Conservation (phyloP, 2,329 filamentous ascomycete genomes). For the Purpureocillium lavendulum region DNA sequence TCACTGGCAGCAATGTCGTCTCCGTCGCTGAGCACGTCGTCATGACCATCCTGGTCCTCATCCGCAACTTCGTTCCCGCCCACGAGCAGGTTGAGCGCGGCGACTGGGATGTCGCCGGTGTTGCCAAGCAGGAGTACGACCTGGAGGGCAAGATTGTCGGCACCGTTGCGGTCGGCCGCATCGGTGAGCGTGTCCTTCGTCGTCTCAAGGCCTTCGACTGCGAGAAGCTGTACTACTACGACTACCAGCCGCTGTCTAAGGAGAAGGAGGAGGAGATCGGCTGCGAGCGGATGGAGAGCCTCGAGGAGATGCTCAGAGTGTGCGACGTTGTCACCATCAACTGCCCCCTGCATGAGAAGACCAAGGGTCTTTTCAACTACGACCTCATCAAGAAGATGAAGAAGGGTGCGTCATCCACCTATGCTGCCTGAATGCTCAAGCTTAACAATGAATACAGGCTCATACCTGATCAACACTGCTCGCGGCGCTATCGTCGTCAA, state of each 20-base stretch:
- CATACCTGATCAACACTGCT: conserved; percentile 97
- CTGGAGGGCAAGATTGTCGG: conserved; percentile 96
- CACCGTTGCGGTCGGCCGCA: conserved; percentile 94
- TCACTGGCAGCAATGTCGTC: conserved; percentile 96
- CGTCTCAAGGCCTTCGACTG: conserved; percentile 96
- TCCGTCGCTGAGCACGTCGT: conserved; percentile 98
- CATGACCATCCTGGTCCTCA: conserved; percentile 94
- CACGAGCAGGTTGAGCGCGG: conserved; percentile 87
- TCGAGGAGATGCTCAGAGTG: conserved; percentile 90
- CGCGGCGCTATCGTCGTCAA: conserved; percentile 99
- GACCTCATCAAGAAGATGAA: conserved; percentile 99
- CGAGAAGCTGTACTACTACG: conserved; percentile 99
- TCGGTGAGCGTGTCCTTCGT: conserved; percentile 94
- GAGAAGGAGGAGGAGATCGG: conserved; percentile 95
- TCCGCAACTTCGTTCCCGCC: conserved; percentile 97
- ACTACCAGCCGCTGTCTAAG: conserved; percentile 87
- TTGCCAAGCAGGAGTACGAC: conserved; percentile 97
- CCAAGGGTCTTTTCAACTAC: conserved; percentile 95
- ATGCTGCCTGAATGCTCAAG: not conserved
- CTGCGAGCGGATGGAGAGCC: conserved; percentile 74
- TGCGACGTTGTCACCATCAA: conserved; percentile 99
- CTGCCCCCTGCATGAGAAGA: conserved; percentile 98
- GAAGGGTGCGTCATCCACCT: conserved; percentile 51
- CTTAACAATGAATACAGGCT: conserved; percentile 42
- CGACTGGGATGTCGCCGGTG: conserved; percentile 91